Evolutionary conservation across 257 asterid species (phyloP), one percentile per base, ranked within the genome.

Genomic region (Jaltomata sinuosa): DNA sequence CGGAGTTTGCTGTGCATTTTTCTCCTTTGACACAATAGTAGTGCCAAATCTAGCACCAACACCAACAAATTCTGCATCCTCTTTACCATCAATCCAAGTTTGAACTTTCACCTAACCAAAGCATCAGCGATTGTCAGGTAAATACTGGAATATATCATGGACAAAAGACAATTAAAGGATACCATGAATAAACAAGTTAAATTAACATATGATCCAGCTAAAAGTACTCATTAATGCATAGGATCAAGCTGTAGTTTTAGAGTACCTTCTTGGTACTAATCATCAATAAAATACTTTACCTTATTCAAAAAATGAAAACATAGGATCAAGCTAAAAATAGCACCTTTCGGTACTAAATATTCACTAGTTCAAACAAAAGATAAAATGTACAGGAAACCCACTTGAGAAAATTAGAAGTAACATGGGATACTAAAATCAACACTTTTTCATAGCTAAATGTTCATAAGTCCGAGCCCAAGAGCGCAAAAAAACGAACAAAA

Each of bases 1-100:
- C 19, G 54, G 94, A 55, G 90, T 87, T 84, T 90, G 97, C 83
- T 92, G 88, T 31, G 98, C 98, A 84, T 93, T 91, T 90, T 94
- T 95, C 91, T 95, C 98, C 91, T 93, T 92, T 14, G 99, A 91
- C 85, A 90, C 98, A 79, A 94, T 90, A 64, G 93, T 86, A 14
- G 90, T 87, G 85, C 99, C 99, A 88, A 95, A 95, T 88, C 98
- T 88, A 82, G 99, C 99, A 84, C 98, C 98, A 77, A 94, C 97
- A 83, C 99, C 99, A 64, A 94, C 98, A 89, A 93, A 95, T 67
- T 95, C 98, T 11, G 72, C 91, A 8, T 92, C 92, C 88, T 95
- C 98, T 77, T 82, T 50, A 19, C 93, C 99, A 79, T 95, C 89
- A 49, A 95, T 91, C 97, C 97, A 95, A 80, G 97, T 94, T 88